A percentile compares a stretch with the other conserved stretches of the same genome.
Conservation (phyloP, 169 alveolate genomes). For the Cystoisospora suis region DNA sequence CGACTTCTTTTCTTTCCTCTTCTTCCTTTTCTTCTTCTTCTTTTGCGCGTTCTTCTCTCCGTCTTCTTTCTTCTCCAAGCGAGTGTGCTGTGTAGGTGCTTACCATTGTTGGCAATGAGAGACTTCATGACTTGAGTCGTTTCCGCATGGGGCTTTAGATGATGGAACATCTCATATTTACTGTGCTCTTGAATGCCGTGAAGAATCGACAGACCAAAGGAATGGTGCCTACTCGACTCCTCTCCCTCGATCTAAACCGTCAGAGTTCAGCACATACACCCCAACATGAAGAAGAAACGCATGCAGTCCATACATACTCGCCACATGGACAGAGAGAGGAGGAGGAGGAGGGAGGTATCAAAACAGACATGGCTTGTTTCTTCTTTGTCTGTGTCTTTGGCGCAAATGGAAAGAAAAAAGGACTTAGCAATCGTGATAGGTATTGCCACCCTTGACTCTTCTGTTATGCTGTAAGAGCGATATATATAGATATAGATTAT, state of each 20-base stretch:
- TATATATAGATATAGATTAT: no score
- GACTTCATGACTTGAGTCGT: constrained; percentile 70
- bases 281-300: no score
- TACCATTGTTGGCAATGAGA: constrained; percentile 72
- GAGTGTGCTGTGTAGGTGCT: background rate
- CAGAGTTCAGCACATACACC: no score
- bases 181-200: constrained; percentile 29
- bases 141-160: constrained; percentile 66
- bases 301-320: no score
- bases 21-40: background rate
- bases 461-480: no score
- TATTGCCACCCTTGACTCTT: no score
- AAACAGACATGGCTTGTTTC: no score
- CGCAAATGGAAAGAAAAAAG: no score
- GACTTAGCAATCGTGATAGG: no score
- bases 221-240: constrained; percentile 25
- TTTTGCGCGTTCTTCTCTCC: background rate
- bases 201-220: constrained; percentile 47
- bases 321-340: no score
- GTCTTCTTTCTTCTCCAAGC: background rate
- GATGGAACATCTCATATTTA: constrained; percentile 75
- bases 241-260: constrained; percentile 57
- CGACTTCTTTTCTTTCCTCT: background rate
- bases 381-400: no score
- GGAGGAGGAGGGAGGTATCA: no score